These are phyloP conservation scores for Umbilicaria muhlenbergii DNA, from an alignment of 495 filamentous ascomycete genomes.

Conservation along the genomic window DNA sequence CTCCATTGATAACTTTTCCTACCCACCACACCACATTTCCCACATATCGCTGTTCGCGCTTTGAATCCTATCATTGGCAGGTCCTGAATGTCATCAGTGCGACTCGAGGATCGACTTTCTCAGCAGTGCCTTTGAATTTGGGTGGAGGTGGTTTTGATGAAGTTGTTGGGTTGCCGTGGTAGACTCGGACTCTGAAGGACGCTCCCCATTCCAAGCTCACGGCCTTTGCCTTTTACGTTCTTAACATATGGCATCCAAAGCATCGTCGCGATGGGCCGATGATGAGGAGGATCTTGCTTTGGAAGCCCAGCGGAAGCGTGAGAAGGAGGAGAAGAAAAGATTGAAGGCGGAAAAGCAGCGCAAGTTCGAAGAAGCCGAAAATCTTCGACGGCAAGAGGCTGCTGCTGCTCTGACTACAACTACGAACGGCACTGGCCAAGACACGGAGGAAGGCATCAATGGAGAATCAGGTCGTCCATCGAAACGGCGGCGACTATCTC, in stretches of 20 bases:
- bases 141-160: too few species aligned
- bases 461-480: conserved; percentile 10
- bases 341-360: conserved; percentile 74
- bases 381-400: conserved; percentile 17
- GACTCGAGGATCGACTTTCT: too few species aligned
- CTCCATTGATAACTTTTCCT: too few species aligned
- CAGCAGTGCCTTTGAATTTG: too few species aligned
- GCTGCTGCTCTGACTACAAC: conserved; percentile 8
- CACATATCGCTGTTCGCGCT: too few species aligned
- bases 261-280: conserved; percentile 77
- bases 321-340: conserved; percentile 82
- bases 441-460: conserved; percentile 5
- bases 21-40: too few species aligned
- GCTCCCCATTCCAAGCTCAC: too few species aligned
- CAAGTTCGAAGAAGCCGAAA: conserved; percentile 44
- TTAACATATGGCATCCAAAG: conserved; percentile 40
- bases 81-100: too few species aligned
- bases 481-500: conserved; percentile 32
- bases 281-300: conserved; percentile 59
- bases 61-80: too few species aligned
- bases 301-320: conserved; percentile 57
- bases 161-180: too few species aligned
- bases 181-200: too few species aligned
- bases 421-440: conserved; percentile 8
- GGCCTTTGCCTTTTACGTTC: too few species aligned